These are phyloP conservation scores for Trifolium pratense DNA, from an alignment of 306 rosid genomes.

Conservation along the genomic window DNA sequence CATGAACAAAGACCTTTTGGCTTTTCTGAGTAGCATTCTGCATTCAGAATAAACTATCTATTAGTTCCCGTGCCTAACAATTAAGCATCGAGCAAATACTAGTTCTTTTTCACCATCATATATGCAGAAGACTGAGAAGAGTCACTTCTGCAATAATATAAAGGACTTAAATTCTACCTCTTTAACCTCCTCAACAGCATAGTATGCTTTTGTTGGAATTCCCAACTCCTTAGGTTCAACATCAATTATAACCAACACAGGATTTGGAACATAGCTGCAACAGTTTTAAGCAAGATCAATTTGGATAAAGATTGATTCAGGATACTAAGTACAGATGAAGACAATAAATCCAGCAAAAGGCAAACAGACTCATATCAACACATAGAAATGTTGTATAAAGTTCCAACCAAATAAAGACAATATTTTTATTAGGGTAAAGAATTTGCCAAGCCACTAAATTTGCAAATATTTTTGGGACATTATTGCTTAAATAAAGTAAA, in stretches of 20 bases:
- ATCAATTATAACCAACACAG: slow-evolving; percentile 86
- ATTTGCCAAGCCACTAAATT: not conserved
- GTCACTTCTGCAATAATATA: not conserved
- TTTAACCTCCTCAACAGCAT: slow-evolving; percentile 88
- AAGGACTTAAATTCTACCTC: slow-evolving; percentile 52
- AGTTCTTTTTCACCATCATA: slow-evolving; percentile 28
- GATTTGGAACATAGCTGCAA: slow-evolving; percentile 85
- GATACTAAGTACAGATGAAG: slow-evolving; percentile 15
- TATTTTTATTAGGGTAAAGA: not conserved
- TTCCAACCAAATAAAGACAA: slow-evolving; percentile 28
- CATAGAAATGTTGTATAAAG: not conserved
- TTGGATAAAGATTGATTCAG: slow-evolving; percentile 6
- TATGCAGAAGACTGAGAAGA: not conserved
- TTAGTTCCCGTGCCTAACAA: slow-evolving; percentile 26
- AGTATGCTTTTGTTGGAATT: slow-evolving; percentile 96
- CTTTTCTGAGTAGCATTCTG: slow-evolving; percentile 96
- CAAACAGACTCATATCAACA: slow-evolving; percentile 10
- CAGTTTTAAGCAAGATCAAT: slow-evolving; percentile 27
- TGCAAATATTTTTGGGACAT: not conserved
- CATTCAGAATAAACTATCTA: slow-evolving; percentile 35
- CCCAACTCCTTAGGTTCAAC: slow-evolving; percentile 94
- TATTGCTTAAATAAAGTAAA: slow-evolving; percentile 6
- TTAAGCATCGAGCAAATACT: slow-evolving; percentile 20
- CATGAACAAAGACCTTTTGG: slow-evolving; percentile 88
- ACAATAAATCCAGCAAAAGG: not conserved